Percentiles rank a stretch among this genome's conserved stretches.
These are phyloP conservation scores for Gentiana straminea DNA, from an alignment of 257 asterid genomes.

Conservation along the genomic window DNA sequence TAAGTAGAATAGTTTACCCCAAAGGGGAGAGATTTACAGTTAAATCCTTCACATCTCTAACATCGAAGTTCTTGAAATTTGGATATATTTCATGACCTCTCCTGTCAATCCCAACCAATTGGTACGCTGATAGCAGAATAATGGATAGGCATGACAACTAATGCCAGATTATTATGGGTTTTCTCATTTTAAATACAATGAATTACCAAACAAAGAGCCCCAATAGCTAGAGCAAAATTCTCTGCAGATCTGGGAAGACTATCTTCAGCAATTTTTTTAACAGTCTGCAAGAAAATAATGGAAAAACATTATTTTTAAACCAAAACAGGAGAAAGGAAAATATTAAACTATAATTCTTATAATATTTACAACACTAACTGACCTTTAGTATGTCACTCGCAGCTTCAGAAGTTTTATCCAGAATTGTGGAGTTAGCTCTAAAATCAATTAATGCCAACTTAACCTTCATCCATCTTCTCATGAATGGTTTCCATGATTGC, in stretches of 20 bases:
- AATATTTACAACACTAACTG: conserved; percentile 6
- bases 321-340: background rate
- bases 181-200: background rate
- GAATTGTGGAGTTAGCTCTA: conserved; percentile 34
- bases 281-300: conserved; percentile 31
- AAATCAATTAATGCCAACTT: conserved; percentile 48
- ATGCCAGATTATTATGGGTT: too few species aligned
- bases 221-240: conserved; percentile 78
- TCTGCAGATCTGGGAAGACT: conserved; percentile 83
- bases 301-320: conserved; percentile 10
- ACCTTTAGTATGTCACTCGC: conserved; percentile 84
- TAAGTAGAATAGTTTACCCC: too few species aligned
- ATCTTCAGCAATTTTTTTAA: conserved; percentile 51
- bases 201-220: conserved; percentile 78
- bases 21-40: too few species aligned
- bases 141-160: too few species aligned
- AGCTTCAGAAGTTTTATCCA: conserved; percentile 60
- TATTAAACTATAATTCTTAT: background rate
- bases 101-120: too few species aligned
- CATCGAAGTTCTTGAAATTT: too few species aligned
- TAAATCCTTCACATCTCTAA: too few species aligned
- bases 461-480: conserved; percentile 88
- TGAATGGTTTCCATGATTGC: conserved; percentile 96
- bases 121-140: too few species aligned
- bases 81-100: too few species aligned